phyloP scores from a whole-genome alignment of 768 basidiomycete species.

The Phanerochaete carnosa region DNA sequence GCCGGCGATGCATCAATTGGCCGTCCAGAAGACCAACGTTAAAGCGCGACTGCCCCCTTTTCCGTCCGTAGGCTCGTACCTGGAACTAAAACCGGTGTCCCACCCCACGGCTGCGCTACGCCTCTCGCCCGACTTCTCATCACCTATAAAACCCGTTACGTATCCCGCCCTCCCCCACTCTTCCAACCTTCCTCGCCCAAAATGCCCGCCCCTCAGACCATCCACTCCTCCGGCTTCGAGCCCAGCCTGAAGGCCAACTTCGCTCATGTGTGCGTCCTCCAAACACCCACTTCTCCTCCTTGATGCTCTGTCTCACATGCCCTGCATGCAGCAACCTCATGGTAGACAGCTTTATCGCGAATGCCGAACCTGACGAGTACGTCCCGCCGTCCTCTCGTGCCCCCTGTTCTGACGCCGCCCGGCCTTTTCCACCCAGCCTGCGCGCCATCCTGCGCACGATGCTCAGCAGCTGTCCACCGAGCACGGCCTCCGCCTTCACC shows the following conservation, averaged over 20 bases:
- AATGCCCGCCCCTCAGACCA: conserved; percentile 12
- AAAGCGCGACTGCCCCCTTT: not conserved
- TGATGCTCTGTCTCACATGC: not conserved
- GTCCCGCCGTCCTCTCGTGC: conserved; percentile 20
- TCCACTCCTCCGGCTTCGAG: not conserved
- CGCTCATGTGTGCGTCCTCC: conserved; percentile 12
- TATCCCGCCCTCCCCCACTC: not conserved
- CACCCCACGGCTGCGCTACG: not conserved
- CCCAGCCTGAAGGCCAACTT: not conserved
- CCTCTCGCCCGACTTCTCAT: not conserved
- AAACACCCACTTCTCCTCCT: not conserved
- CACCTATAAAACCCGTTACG: not conserved
- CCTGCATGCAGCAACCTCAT: conserved; percentile 53
- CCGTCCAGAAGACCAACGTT: not conserved
- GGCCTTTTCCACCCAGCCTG: conserved; percentile 51
- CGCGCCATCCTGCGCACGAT: conserved; percentile 69
- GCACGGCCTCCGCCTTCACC: conserved; percentile 57
- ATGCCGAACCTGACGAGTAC: conserved; percentile 68
- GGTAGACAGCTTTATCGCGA: conserved; percentile 77
- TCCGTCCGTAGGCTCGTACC: not conserved
- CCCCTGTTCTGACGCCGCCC: conserved; percentile 5
- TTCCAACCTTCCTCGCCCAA: not conserved
- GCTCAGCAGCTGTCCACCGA: conserved; percentile 64
- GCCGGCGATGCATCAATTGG: not conserved
- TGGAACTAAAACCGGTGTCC: not conserved